Conservation (phyloP, 768 basidiomycete genomes). For the Boletus rufocinnamomeus region DNA sequence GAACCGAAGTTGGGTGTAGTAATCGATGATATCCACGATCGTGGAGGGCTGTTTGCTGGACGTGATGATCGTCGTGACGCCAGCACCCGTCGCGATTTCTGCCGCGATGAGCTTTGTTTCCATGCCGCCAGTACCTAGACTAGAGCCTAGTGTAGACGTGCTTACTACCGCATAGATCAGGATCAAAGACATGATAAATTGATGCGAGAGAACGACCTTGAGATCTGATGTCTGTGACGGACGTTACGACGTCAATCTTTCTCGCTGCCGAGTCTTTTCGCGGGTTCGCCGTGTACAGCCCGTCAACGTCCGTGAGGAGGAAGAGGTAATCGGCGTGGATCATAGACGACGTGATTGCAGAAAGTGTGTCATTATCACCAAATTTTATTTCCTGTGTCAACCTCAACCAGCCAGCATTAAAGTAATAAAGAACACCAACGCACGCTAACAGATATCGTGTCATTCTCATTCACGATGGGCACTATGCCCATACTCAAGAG, state of each 20-base stretch:
- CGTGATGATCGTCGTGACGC: constrained; percentile 88
- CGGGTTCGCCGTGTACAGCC: constrained; percentile 93
- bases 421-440: constrained; percentile 33
- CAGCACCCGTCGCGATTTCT: constrained; percentile 94
- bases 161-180: constrained; percentile 57
- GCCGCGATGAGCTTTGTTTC: constrained; percentile 99
- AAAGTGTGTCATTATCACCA: constrained; percentile 97
- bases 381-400: constrained; percentile 95
- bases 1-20: constrained; percentile 52
- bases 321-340: constrained; percentile 98
- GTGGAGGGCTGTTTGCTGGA: constrained; percentile 77
- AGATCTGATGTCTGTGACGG: constrained; percentile 76
- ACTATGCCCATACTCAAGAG: constrained; percentile 92
- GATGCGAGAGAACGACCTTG: constrained; percentile 55
- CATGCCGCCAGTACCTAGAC: constrained; percentile 97
- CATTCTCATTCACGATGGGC: constrained; percentile 99
- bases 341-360: constrained; percentile 97
- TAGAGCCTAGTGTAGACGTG: constrained; percentile 89
- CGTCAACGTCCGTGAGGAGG: constrained; percentile 94
- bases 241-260: constrained; percentile 79
- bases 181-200: not conserved
- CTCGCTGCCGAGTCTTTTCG: constrained; percentile 83
- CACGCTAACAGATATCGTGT: constrained; percentile 96
- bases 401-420: constrained; percentile 4
- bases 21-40: constrained; percentile 82